phyloP scores from a whole-genome alignment of 2,329 filamentous ascomycete genomes.

The Domatiomyces catenatus region DNA sequence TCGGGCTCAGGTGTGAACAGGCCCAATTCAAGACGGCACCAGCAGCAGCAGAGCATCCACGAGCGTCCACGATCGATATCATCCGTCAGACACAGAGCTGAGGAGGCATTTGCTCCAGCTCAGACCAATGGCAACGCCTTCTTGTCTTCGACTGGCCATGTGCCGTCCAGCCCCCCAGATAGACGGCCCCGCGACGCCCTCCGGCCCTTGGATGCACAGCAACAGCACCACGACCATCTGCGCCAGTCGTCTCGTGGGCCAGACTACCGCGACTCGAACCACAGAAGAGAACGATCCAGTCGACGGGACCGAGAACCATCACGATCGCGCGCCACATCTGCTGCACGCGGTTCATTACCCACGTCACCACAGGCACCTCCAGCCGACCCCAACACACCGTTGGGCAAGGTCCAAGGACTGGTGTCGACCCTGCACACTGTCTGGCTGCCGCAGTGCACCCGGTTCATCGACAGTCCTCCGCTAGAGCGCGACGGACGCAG shows the following conservation, averaged over 20 bases:
- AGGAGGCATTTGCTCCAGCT: slow-evolving; percentile 6
- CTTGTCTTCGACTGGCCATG: slow-evolving; percentile 11
- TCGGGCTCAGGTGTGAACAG: slow-evolving; percentile 1
- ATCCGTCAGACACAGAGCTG: slow-evolving; percentile 11
- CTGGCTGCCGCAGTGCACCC: slow-evolving; percentile 25
- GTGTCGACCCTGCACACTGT: slow-evolving; percentile 23
- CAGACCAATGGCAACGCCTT: slow-evolving; percentile 3
- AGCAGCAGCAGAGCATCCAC: neutral
- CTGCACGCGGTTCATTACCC: slow-evolving; percentile 4
- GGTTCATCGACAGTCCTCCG: slow-evolving; percentile 27
- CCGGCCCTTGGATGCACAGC: neutral
- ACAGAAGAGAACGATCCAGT: slow-evolving; percentile 1
- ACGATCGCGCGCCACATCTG: slow-evolving; percentile 6
- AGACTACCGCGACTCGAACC: slow-evolving; percentile 5
- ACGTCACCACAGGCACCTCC: slow-evolving; percentile 14
- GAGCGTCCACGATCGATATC: slow-evolving; percentile 10
- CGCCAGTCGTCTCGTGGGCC: neutral
- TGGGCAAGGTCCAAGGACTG: slow-evolving; percentile 27
- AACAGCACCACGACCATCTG: slow-evolving; percentile 7
- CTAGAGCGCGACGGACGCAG: slow-evolving; percentile 25
- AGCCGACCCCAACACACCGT: slow-evolving; percentile 23
- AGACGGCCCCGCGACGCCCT: slow-evolving; percentile 8
- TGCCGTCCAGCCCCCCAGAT: slow-evolving; percentile 6
- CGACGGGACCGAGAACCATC: slow-evolving; percentile 7
- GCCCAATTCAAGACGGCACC: slow-evolving; percentile 4